A percentile compares a stretch with the other conserved stretches of the same genome.
phyloP scores from a whole-genome alignment of 805 yeast species.

The Saturnispora diversa region DNA sequence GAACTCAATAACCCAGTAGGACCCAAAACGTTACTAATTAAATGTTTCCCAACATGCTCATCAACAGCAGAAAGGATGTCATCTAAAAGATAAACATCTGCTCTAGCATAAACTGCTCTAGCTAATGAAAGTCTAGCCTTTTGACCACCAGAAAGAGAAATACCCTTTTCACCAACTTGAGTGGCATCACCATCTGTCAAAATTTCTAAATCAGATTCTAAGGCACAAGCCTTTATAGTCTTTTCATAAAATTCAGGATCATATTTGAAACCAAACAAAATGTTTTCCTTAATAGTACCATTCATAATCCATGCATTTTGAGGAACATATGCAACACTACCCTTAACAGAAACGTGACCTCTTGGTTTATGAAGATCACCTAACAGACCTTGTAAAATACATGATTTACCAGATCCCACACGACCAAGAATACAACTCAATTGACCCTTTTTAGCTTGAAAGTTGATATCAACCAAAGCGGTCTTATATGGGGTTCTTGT shows the following conservation, averaged over 20 bases:
- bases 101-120: constrained; percentile 90
- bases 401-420: constrained; percentile 63
- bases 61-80: constrained; percentile 96
- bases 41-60: constrained; percentile 88
- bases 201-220: constrained; percentile 65
- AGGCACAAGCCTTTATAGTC: constrained; percentile 84
- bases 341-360: constrained; percentile 33
- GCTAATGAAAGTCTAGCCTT: constrained; percentile 93
- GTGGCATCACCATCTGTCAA: constrained; percentile 88
- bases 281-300: constrained; percentile 85
- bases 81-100: constrained; percentile 84
- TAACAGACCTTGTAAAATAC: constrained; percentile 44
- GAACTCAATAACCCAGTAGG: constrained; percentile 39
- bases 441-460: constrained; percentile 43
- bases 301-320: constrained; percentile 95
- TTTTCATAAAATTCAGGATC: constrained; percentile 75
- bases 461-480: constrained; percentile 43
- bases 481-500: constrained; percentile 60
- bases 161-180: constrained; percentile 95
- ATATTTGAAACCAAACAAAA: constrained; percentile 78
- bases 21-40: constrained; percentile 52
- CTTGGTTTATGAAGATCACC: constrained; percentile 39
- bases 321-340: constrained; percentile 52
- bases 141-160: constrained; percentile 94
- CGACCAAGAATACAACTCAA: constrained; percentile 56